phyloP scores from a whole-genome alignment of 495 filamentous ascomycete genomes.

The Aspergillus avenaceus region DNA sequence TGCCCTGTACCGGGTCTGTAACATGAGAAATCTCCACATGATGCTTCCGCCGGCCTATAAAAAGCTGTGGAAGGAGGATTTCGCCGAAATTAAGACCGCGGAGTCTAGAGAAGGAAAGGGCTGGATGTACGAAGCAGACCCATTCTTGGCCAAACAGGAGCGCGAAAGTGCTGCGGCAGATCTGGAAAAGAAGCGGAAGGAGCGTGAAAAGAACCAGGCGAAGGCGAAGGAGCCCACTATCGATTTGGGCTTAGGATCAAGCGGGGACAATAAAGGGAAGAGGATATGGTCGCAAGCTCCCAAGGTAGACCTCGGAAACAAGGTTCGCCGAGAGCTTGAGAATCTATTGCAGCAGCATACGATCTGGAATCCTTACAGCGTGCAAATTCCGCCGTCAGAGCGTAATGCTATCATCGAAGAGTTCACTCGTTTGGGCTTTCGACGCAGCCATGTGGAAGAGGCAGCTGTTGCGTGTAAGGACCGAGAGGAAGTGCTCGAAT shows the following conservation, averaged over 20 bases:
- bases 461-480: conserved; percentile 84
- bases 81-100: conserved; percentile 70
- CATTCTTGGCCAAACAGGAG: conserved; percentile 75
- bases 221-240: conserved; percentile 56
- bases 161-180: conserved; percentile 69
- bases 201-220: conserved; percentile 55
- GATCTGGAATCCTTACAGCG: conserved; percentile 78
- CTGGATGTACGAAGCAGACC: conserved; percentile 97
- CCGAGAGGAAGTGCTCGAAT: conserved; percentile 85
- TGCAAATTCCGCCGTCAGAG: conserved; percentile 56
- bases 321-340: conserved; percentile 73
- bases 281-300: conserved; percentile 82
- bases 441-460: conserved; percentile 83
- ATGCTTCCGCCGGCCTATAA: conserved; percentile 88
- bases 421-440: conserved; percentile 71
- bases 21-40: conserved; percentile 90
- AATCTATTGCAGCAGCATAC: conserved; percentile 67
- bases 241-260: conserved; percentile 30
- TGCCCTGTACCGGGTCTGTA: conserved; percentile 84
- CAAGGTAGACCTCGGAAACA: conserved; percentile 86
- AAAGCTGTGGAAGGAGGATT: conserved; percentile 81
- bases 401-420: conserved; percentile 64
- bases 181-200: conserved; percentile 65
- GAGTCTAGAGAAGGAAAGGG: conserved; percentile 70
- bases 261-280: conserved; percentile 29